phyloP scores from a whole-genome alignment of 2,329 filamentous ascomycete genomes.

The Aspergillus aculeatinus region DNA sequence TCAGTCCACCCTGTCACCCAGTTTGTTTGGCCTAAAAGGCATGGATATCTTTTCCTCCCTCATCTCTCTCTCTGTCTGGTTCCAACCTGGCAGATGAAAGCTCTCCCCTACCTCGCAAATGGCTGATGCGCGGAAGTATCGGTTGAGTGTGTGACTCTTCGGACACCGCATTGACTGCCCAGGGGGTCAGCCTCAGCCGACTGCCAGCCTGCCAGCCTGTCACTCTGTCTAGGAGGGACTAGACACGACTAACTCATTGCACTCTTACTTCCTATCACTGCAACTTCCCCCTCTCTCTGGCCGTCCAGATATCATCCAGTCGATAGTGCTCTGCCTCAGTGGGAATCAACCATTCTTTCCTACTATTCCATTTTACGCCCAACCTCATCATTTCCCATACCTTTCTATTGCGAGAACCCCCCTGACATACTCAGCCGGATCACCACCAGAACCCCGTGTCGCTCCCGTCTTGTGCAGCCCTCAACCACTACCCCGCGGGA shows the following conservation, averaged over 20 bases:
- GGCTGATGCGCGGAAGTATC: background rate
- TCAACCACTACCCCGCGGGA: background rate
- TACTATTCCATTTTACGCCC: background rate
- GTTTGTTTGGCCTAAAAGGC: background rate
- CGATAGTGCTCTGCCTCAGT: background rate
- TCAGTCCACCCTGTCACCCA: background rate
- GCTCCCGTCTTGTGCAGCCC: background rate
- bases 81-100: background rate
- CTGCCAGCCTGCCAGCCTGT: background rate
- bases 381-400: background rate
- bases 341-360: background rate
- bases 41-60: background rate
- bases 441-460: background rate
- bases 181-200: background rate
- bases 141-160: background rate
- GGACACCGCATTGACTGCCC: background rate
- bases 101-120: background rate
- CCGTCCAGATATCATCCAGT: background rate
- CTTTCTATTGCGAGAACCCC: background rate
- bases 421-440: background rate
- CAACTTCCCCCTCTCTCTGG: background rate
- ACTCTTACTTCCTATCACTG: background rate
- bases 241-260: background rate
- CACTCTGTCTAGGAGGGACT: background rate
- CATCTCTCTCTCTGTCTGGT: background rate